Evolutionary conservation across 1,139 yeast genomes (phyloP).

Genomic region (Hyphopichia burtonii): DNA sequence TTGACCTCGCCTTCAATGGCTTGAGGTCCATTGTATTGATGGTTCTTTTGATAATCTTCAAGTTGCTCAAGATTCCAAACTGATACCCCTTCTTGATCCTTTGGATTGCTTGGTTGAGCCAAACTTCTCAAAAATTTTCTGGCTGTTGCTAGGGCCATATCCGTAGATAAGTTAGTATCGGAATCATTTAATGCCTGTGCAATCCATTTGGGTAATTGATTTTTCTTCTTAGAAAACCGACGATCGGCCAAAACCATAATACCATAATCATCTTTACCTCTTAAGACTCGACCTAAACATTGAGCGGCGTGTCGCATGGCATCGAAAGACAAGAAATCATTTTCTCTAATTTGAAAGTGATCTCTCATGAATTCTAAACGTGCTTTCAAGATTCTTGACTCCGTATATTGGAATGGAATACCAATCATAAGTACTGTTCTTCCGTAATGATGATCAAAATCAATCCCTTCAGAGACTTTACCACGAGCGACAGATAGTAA

Average conservation of each 20-base stretch:
- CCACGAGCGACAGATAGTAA: slow-evolving; percentile 98
- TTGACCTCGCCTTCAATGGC: slow-evolving; percentile 12
- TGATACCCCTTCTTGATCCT: slow-evolving; percentile 91
- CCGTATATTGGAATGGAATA: slow-evolving; percentile 97
- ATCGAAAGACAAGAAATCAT: slow-evolving; percentile 92
- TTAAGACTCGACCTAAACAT: slow-evolving; percentile 91
- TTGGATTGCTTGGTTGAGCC: slow-evolving; percentile 91
- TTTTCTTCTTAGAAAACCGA: slow-evolving; percentile 81
- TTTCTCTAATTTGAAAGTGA: slow-evolving; percentile 87
- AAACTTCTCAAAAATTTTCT: slow-evolving; percentile 86
- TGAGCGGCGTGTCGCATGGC: slow-evolving; percentile 99
- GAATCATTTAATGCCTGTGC: slow-evolving; percentile 90
- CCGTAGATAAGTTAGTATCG: slow-evolving; percentile 88
- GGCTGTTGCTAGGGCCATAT: slow-evolving; percentile 95
- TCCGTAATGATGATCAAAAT: slow-evolving; percentile 98
- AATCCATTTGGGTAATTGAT: slow-evolving; percentile 95
- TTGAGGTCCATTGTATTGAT: slow-evolving; percentile 14
- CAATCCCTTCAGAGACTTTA: slow-evolving; percentile 97
- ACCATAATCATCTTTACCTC: slow-evolving; percentile 98
- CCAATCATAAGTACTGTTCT: slow-evolving; percentile 98
- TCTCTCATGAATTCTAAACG: slow-evolving; percentile 90
- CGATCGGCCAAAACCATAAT: slow-evolving; percentile 97
- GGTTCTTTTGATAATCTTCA: slow-evolving; percentile 57
- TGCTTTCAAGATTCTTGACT: slow-evolving; percentile 92
- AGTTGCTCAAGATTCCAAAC: slow-evolving; percentile 86